Evolutionary conservation across 2,329 filamentous ascomycete genomes (phyloP).

Genomic region (Pseudopyrenochaeta lycopersici): DNA sequence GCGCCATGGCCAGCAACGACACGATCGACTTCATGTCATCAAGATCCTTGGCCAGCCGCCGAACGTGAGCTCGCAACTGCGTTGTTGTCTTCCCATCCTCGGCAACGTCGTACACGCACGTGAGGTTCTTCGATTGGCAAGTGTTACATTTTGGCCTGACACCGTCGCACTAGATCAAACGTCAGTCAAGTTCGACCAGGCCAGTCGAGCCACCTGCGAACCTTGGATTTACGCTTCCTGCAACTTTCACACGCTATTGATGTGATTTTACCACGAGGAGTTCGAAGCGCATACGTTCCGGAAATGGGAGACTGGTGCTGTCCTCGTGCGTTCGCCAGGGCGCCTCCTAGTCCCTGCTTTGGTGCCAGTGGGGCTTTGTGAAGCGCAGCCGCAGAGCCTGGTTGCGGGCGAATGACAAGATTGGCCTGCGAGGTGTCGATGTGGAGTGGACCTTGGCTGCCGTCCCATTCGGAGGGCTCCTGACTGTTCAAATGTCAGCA

Average conservation of each 20-base stretch:
- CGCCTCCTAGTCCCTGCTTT: conserved; percentile 45
- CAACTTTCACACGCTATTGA: conserved; percentile 52
- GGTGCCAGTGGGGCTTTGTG: conserved; percentile 50
- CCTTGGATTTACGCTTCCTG: conserved; percentile 51
- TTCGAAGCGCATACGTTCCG: conserved; percentile 47
- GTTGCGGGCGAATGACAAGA: conserved; percentile 41
- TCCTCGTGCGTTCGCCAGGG: conserved; percentile 38
- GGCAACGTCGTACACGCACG: conserved; percentile 49
- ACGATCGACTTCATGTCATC: conserved; percentile 51
- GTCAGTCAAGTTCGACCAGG: conserved; percentile 14
- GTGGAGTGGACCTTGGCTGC: conserved; percentile 37
- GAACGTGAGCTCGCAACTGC: conserved; percentile 48
- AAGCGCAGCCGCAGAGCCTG: conserved; percentile 29
- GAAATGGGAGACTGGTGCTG: conserved; percentile 48
- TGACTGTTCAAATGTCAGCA: conserved; percentile 41
- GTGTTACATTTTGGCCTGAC: conserved; percentile 51
- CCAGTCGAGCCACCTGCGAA: conserved; percentile 10
- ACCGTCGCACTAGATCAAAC: conserved; percentile 43
- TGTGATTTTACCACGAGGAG: conserved; percentile 50
- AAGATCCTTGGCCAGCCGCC: conserved; percentile 48
- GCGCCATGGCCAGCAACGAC: conserved; percentile 44
- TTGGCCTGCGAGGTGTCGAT: conserved; percentile 39
- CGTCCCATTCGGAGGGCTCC: conserved; percentile 41
- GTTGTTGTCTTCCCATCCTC: conserved; percentile 51
- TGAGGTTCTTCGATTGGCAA: conserved; percentile 48